Evolutionary conservation across 2,329 filamentous ascomycete genomes (phyloP).

Genomic region (Colletotrichum aenigma): DNA sequence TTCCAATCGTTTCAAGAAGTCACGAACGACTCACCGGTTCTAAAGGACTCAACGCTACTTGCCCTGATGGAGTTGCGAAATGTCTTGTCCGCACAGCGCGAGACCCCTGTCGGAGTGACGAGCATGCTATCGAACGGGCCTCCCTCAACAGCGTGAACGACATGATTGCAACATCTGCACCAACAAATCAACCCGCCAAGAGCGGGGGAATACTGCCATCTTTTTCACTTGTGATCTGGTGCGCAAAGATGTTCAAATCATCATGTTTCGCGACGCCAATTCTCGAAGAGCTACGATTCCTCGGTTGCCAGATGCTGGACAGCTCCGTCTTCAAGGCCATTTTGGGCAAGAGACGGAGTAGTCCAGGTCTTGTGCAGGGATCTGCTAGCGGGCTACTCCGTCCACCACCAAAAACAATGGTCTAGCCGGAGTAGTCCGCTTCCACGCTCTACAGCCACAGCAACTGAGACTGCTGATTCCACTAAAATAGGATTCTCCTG

Average conservation of each 20-base stretch:
- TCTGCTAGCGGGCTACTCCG: neutral
- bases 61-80: neutral
- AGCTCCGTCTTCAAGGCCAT: neutral
- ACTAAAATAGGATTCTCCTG: neutral
- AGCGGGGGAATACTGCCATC: neutral
- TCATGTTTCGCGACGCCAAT: neutral
- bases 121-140: neutral
- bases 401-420: neutral
- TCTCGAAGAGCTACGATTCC: neutral
- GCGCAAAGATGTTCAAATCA: neutral
- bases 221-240: neutral
- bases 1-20: neutral
- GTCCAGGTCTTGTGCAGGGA: neutral
- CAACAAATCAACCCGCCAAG: neutral
- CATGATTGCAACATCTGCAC: neutral
- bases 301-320: neutral
- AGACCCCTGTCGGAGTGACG: neutral
- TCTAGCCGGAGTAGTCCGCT: neutral
- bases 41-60: slow-evolving; percentile 24
- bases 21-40: slow-evolving; percentile 13
- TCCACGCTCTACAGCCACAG: too few relatives aligned
- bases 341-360: neutral
- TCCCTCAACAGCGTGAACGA: neutral
- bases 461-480: neutral
- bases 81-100: neutral